Base-by-base conservation (phyloP, 2,329 filamentous ascomycete genomes). In the Penicillium verrucosum region DNA sequence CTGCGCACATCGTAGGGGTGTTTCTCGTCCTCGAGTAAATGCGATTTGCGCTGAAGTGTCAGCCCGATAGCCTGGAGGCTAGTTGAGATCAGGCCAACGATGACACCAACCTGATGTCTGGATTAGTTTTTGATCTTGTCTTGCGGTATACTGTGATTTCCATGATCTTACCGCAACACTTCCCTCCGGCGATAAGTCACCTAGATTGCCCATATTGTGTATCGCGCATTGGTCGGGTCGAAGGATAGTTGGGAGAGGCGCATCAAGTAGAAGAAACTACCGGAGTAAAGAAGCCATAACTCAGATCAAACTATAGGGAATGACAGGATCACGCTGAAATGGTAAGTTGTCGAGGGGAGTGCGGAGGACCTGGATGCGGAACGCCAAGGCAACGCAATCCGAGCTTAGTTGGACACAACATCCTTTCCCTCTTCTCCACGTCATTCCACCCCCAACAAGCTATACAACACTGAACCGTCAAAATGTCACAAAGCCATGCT, bases 11-110 rank as follows among this genome's bases (percentile, higher is more conserved):
- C 86, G 73, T 90, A 88, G 30, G 82, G 80, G 50, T 86, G 85
- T 75, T 96, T 96, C 78, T 95, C 91, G 78, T 99, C 94, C 80
- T 99, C 94, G 70, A 97, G 86, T 65, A 99, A 88, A 78, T 99
- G 94, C 62, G 94, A 97, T 77, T 99, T 97, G 73, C 94, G 90
- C 78, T 99, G 94, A 27, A 99, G 83, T 32, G 94, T 99, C 63
- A 99, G 83, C 64, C 94, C 94, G 68, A 99, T 81, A 73, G 92
- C 96, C 75, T 99, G 94, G 25, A 97, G 85, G 73, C 92, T 94
- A 58, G 94, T 97, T 57, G 93, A 97, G 66, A 97, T 74, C 63
- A 99, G 83, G 67, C 94, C 94, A 71, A 97, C 93, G 62, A 97
- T 77, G 71, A 99, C 92, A 70, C 94, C 94, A 70, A 97, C 83